Conservation (phyloP, 352 stramenopile species). For the Pythium monospermum region DNA sequence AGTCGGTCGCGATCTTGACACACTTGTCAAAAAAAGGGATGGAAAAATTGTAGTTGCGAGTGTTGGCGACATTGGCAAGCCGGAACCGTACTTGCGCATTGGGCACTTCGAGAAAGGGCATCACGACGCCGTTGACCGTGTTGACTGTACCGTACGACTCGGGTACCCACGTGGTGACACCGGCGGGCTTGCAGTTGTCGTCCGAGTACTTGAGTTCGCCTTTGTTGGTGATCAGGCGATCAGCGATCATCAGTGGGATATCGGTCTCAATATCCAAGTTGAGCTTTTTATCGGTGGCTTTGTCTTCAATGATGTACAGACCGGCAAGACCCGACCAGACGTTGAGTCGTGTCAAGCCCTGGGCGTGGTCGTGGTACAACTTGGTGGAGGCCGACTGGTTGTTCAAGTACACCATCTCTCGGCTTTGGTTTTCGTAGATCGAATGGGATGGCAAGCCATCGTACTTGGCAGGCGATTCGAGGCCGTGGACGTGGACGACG, state of each 20-base stretch:
- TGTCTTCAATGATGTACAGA: conserved; percentile 56
- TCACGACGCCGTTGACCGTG: conserved; percentile 61
- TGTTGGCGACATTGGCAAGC: conserved; percentile 52
- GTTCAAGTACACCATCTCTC: conserved; percentile 53
- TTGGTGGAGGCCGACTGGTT: conserved; percentile 65
- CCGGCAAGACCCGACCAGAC: conserved; percentile 57
- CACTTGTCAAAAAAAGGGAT: conserved; percentile 62
- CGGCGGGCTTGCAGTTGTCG: conserved; percentile 41
- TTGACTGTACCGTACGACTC: conserved; percentile 63
- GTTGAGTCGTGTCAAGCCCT: conserved; percentile 60
- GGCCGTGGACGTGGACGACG: conserved; percentile 57
- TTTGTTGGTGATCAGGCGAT: conserved; percentile 44
- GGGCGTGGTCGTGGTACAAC: conserved; percentile 71
- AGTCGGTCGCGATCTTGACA: conserved; percentile 57
- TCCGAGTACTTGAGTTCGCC: conserved; percentile 64
- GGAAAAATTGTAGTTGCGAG: conserved; percentile 71
- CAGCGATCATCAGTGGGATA: conserved; percentile 48
- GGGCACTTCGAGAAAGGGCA: conserved; percentile 61
- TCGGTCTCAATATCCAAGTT: conserved; percentile 57
- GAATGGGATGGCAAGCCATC: conserved; percentile 50
- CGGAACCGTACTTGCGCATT: conserved; percentile 57
- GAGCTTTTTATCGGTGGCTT: conserved; percentile 33
- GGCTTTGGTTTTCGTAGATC: conserved; percentile 66
- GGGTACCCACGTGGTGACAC: conserved; percentile 45
- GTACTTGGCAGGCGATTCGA: conserved; percentile 59